phyloP scores from a whole-genome alignment of 768 basidiomycete species.

The Termitomyces sp. region DNA sequence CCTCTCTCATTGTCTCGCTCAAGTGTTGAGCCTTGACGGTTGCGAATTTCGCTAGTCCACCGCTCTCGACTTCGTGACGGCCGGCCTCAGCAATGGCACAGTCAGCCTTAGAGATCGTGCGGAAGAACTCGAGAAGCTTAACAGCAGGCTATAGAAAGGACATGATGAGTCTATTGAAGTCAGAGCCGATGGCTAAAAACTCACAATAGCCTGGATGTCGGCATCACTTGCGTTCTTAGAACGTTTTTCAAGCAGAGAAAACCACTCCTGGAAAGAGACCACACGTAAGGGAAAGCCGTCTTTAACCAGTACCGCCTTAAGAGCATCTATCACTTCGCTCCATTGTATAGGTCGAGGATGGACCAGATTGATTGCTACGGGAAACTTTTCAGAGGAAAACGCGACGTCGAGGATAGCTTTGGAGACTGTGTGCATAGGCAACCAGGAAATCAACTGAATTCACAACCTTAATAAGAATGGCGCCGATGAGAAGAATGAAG shows the following conservation, averaged over 20 bases:
- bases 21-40: conserved; percentile 11
- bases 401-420: conserved; percentile 29
- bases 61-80: conserved; percentile 9
- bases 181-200: background rate
- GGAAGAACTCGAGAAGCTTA: conserved; percentile 33
- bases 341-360: conserved; percentile 36
- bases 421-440: too few relatives aligned
- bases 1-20: conserved; percentile 13
- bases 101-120: conserved; percentile 22
- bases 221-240: conserved; percentile 5
- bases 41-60: conserved; percentile 14
- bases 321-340: conserved; percentile 25
- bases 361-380: conserved; percentile 31
- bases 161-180: background rate
- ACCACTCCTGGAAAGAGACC: conserved; percentile 17
- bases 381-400: conserved; percentile 21
- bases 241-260: conserved; percentile 14
- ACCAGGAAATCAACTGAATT: conserved; percentile 33
- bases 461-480: background rate
- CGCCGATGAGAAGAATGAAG: background rate
- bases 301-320: background rate
- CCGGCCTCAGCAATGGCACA: conserved; percentile 1
- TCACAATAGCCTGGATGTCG: conserved; percentile 8
- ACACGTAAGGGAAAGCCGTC: background rate
- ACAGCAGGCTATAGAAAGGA: conserved; percentile 27